These are phyloP conservation scores for Cytospora piceae DNA, from an alignment of 2,329 filamentous ascomycete genomes.

Conservation along the genomic window DNA sequence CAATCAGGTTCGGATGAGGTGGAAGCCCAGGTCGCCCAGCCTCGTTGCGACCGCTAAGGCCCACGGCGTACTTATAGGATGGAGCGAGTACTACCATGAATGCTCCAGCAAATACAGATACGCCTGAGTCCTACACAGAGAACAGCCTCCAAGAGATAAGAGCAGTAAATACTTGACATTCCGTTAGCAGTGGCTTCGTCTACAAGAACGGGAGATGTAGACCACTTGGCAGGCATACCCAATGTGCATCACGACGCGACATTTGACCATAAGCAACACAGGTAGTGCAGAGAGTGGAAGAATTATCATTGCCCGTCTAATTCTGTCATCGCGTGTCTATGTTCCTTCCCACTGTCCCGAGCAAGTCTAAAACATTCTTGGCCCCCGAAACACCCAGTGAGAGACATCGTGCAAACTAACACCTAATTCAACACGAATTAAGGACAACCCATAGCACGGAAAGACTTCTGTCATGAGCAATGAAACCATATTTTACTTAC, in stretches of 20 bases:
- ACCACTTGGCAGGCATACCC: background rate
- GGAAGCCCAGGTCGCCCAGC: too few relatives aligned
- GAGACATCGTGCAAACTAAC: background rate
- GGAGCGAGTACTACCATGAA: too few relatives aligned
- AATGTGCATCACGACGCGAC: background rate
- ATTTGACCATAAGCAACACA: background rate
- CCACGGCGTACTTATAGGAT: too few relatives aligned
- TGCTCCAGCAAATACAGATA: background rate
- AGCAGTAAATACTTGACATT: background rate
- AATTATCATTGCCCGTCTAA: background rate
- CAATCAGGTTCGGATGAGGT: too few relatives aligned
- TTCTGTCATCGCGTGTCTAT: background rate
- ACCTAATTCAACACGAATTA: background rate
- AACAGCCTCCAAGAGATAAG: background rate
- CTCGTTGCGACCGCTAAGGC: too few relatives aligned
- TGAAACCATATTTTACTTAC: background rate
- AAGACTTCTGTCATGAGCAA: background rate
- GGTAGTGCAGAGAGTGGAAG: background rate
- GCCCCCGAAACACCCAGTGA: background rate
- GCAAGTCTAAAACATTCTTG: background rate
- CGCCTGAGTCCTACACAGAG: background rate
- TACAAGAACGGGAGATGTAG: too few relatives aligned
- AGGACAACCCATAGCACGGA: background rate
- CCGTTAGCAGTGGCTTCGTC: too few relatives aligned
- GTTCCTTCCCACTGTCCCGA: background rate